phyloP scores from a whole-genome alignment of 345 rosid species.

The Hibiscus tridactylites region DNA sequence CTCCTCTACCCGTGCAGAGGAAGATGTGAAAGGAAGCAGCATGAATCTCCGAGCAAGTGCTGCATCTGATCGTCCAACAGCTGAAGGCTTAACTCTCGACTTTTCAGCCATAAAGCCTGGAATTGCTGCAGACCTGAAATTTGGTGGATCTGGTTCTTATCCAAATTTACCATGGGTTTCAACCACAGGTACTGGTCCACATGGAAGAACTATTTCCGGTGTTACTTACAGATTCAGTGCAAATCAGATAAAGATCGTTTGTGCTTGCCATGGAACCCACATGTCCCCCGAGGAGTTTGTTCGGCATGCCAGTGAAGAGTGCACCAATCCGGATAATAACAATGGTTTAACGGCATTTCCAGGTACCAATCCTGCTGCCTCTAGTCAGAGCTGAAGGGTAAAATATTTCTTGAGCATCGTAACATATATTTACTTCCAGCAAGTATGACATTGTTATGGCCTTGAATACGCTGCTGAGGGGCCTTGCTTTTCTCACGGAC shows the following conservation, averaged over 20 bases:
- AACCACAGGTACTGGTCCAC: constrained; percentile 72
- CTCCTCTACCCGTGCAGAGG: constrained; percentile 51
- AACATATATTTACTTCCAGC: background rate
- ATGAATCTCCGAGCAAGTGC: constrained; percentile 28
- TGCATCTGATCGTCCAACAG: constrained; percentile 34
- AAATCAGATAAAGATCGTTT: constrained; percentile 75
- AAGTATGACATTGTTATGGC: constrained; percentile 4
- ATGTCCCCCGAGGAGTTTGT: constrained; percentile 94
- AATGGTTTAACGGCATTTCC: constrained; percentile 38
- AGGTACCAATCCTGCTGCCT: constrained; percentile 57
- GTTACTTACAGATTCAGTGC: constrained; percentile 70
- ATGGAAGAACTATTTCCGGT: constrained; percentile 85
- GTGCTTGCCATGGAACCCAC: constrained; percentile 89
- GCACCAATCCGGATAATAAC: constrained; percentile 39
- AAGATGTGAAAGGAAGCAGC: constrained; percentile 35
- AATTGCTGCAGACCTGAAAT: constrained; percentile 68
- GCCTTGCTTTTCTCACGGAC: background rate
- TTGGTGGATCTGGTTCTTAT: constrained; percentile 81
- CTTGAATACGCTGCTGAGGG: background rate
- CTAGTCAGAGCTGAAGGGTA: constrained; percentile 59
- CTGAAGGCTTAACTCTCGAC: constrained; percentile 49
- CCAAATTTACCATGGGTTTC: constrained; percentile 98
- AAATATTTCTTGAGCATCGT: background rate
- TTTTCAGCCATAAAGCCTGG: constrained; percentile 84
- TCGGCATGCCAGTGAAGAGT: constrained; percentile 74